These are phyloP conservation scores for Marasmius sp. DNA, from an alignment of 1,284 basidiomycete species.

Conservation along the genomic window DNA sequence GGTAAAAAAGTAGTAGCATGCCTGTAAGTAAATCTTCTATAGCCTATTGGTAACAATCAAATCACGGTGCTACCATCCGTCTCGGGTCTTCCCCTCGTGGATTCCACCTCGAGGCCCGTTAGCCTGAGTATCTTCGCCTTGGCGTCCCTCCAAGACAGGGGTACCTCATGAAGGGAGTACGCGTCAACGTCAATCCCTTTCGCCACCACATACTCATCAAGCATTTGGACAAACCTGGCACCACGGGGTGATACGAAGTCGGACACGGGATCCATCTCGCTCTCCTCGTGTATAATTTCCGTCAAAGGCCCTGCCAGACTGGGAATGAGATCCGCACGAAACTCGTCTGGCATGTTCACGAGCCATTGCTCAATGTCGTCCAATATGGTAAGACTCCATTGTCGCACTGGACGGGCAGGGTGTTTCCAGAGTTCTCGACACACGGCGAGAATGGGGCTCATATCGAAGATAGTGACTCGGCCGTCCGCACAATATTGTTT, in stretches of 20 bases:
- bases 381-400: constrained; percentile 3
- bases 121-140: constrained; percentile 10
- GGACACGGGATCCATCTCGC: constrained; percentile 5
- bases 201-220: constrained; percentile 5
- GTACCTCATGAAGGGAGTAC: constrained; percentile 12
- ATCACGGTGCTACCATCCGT: too few relatives aligned
- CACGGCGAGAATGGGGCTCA: constrained; percentile 9
- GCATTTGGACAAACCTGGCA: constrained; percentile 6
- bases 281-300: constrained; percentile 11
- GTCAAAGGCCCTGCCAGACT: constrained; percentile 8
- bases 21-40: too few relatives aligned
- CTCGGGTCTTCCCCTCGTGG: too few relatives aligned
- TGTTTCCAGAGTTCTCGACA: constrained; percentile 13
- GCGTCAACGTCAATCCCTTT: constrained; percentile 10
- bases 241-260: constrained; percentile 10
- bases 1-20: too few relatives aligned
- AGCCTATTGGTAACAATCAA: too few relatives aligned
- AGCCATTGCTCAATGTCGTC: constrained; percentile 13
- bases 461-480: constrained; percentile 12
- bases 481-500: constrained; percentile 8
- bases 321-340: constrained; percentile 9
- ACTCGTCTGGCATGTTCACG: constrained; percentile 6
- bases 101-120: constrained; percentile 4
- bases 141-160: constrained; percentile 12
- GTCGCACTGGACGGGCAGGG: constrained; percentile 4